Evolutionary conservation across 306 rosid species (phyloP).

Genomic region (Cucurbita ficifolia): DNA sequence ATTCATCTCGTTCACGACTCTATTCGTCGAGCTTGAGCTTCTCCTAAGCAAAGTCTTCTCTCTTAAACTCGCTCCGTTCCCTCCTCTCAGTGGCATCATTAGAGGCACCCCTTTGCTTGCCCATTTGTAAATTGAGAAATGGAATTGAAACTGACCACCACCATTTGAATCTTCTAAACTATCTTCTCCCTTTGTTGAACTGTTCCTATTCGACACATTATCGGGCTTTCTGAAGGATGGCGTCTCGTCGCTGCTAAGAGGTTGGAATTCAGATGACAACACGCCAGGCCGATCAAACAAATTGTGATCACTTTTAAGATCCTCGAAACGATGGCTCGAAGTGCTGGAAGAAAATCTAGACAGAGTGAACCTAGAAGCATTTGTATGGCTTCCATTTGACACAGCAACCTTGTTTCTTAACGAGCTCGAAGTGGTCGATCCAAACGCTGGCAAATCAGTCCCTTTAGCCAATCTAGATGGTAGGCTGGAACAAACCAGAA

Average conservation of each 20-base stretch:
- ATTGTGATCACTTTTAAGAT: constrained; percentile 14
- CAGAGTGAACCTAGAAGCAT: constrained; percentile 21
- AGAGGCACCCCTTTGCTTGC: constrained; percentile 72
- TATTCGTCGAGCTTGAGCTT: constrained; percentile 25
- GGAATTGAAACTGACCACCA: constrained; percentile 49
- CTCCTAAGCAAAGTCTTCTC: constrained; percentile 23
- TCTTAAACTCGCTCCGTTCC: constrained; percentile 32
- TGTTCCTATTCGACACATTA: constrained; percentile 20
- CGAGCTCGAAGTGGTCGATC: constrained; percentile 25
- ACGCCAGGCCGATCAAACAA: constrained; percentile 20
- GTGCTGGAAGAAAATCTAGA: constrained; percentile 51
- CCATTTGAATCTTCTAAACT: constrained; percentile 19
- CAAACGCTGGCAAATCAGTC: constrained; percentile 40
- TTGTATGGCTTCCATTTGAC: constrained; percentile 27
- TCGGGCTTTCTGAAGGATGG: constrained; percentile 17
- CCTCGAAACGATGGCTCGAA: constrained; percentile 23
- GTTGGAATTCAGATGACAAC: constrained; percentile 22
- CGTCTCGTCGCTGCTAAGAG: constrained; percentile 8
- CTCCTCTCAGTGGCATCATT: constrained; percentile 43
- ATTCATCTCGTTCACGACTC: constrained; percentile 13
- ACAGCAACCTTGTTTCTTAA: constrained; percentile 15
- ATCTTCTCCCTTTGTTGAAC: constrained; percentile 20
- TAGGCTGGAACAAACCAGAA: constrained; percentile 31
- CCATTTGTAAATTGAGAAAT: constrained; percentile 95
- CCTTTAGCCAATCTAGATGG: constrained; percentile 42